Evolutionary conservation across 148 eudicot species (phyloP), one percentile per base, ranked within the genome.

Genomic region (Silene uniflora): DNA sequence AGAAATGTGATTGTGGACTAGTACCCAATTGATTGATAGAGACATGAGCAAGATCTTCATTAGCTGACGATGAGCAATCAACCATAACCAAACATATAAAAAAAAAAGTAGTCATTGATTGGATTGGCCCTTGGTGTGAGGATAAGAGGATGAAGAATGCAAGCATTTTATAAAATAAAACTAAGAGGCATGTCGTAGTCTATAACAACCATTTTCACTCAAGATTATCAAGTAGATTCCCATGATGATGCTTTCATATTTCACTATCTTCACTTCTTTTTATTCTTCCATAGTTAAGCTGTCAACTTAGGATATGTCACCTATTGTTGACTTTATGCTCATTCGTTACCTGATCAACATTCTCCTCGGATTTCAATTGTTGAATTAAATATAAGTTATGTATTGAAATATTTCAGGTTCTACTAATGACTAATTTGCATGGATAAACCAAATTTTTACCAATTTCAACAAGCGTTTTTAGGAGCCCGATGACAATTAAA

Each of bases 161-260:
- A 74, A 74, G 23, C 39, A 67, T 62, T 1, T 56, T 32, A 49
- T 27, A n/a, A 11, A 4, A 13, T 17, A n/a, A n/a, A n/a, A 32
- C 44, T 32, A 19, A 73, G 14, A 73, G 14, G 60, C 19, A 55
- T n/a, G 73, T 76, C 73, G 18, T 35, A 58, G 23, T 76, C 73
- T 42, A 13, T 67, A 59, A 69, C 59, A 22, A 76, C 59, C 58
- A 23, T 49, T 23, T 23, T 42, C 16, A n/a, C 13, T 10, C 2
- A 19, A 73, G 63, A n/a, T 52, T 49, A 66, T 75, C 54, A 49
- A 65, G 67, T 55, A 19, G 63, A 75, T 75, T 66, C 72, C 47
- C 71, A 67, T 67, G 25, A 64, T n/a, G 61, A 19, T 22, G 10
- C 72, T 54, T 42, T 67, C 56, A 23, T 32, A 66, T 54, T 66